These are phyloP conservation scores for Penicillium antarcticum DNA, from an alignment of 495 filamentous ascomycete genomes.

Conservation along the genomic window DNA sequence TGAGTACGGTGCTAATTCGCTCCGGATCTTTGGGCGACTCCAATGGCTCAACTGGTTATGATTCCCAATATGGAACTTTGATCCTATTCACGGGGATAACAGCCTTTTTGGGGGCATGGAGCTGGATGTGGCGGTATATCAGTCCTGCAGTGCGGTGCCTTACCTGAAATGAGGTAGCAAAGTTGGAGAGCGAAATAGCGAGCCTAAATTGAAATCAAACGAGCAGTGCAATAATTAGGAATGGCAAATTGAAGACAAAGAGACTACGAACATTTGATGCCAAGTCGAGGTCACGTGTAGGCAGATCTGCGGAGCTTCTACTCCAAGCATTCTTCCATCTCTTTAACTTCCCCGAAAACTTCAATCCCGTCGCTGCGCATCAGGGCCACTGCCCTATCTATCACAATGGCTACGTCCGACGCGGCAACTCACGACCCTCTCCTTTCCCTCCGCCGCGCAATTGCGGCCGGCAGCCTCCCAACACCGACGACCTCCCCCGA, in stretches of 20 bases:
- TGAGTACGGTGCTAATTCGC: slow-evolving; percentile 54
- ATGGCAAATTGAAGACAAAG: no score
- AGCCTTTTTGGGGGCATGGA: slow-evolving; percentile 33
- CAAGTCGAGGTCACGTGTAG: slow-evolving; percentile 1
- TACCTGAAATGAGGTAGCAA: neutral
- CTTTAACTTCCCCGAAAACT: neutral
- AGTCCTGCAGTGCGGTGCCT: slow-evolving; percentile 10
- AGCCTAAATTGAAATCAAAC: no score
- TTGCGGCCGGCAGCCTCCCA: slow-evolving; percentile 61
- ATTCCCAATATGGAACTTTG: slow-evolving; percentile 38
- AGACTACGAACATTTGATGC: neutral
- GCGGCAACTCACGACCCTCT: slow-evolving; percentile 63
- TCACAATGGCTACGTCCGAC: slow-evolving; percentile 31
- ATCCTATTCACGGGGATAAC: slow-evolving; percentile 48
- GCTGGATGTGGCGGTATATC: slow-evolving; percentile 33
- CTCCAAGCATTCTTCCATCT: slow-evolving; percentile 5
- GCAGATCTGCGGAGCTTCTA: slow-evolving; percentile 7
- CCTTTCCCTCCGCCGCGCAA: slow-evolving; percentile 72
- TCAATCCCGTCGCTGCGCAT: slow-evolving; percentile 8
- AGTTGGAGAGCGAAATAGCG: no score
- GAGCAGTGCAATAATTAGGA: no score
- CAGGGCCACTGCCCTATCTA: slow-evolving; percentile 9
- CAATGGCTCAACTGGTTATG: slow-evolving; percentile 27
- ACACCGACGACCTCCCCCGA: slow-evolving; percentile 67
- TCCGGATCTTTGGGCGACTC: slow-evolving; percentile 23